phyloP scores from a whole-genome alignment of 1,139 yeast species.

The Trichomonascaceae sp. region DNA sequence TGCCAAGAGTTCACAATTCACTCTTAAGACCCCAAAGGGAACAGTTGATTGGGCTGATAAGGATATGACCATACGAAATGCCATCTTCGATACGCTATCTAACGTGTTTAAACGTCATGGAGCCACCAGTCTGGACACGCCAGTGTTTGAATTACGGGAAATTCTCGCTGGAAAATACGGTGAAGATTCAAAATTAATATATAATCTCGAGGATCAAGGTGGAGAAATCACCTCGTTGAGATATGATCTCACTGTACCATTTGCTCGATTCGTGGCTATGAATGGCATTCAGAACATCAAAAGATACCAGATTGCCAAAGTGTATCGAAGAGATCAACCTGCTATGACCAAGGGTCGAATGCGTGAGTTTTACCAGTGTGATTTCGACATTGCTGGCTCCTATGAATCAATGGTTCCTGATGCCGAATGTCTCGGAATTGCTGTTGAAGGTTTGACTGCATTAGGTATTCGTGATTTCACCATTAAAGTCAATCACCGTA shows the following conservation, averaged over 20 bases:
- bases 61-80: slow-evolving; percentile 92
- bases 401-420: slow-evolving; percentile 96
- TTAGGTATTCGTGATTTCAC: slow-evolving; percentile 86
- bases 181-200: slow-evolving; percentile 92
- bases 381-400: slow-evolving; percentile 89
- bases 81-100: slow-evolving; percentile 68
- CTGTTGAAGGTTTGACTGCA: slow-evolving; percentile 76
- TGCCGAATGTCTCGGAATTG: slow-evolving; percentile 73
- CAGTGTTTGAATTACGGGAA: slow-evolving; percentile 92
- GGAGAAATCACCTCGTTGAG: slow-evolving; percentile 93
- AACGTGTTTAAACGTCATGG: slow-evolving; percentile 87
- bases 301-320: slow-evolving; percentile 95
- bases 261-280: slow-evolving; percentile 94
- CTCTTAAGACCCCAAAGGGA: slow-evolving; percentile 92
- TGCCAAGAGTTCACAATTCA: slow-evolving; percentile 39
- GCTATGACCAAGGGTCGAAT: slow-evolving; percentile 99
- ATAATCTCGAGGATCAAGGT: slow-evolving; percentile 95
- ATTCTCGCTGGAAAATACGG: slow-evolving; percentile 96
- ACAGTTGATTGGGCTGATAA: slow-evolving; percentile 96
- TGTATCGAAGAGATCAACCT: slow-evolving; percentile 97
- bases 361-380: slow-evolving; percentile 99
- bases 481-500: slow-evolving; percentile 88
- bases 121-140: slow-evolving; percentile 96
- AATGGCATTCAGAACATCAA: slow-evolving; percentile 84
- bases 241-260: slow-evolving; percentile 95